Evolutionary conservation across 345 rosid genomes (phyloP).

Genomic region (Aquilaria malaccensis): DNA sequence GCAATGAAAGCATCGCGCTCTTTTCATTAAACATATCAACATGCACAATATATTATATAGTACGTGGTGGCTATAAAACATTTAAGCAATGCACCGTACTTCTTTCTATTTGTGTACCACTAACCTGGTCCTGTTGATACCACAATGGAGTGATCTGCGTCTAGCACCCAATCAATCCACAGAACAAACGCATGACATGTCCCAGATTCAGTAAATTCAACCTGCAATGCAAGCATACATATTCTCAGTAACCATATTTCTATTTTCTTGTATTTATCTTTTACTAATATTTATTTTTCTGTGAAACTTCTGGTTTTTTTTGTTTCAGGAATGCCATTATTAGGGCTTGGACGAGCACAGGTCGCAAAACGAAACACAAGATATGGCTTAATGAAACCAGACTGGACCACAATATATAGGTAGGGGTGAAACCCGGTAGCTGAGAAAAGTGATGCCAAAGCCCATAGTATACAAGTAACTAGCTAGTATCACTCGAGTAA

Average conservation of each 20-base stretch:
- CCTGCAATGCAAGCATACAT: slow-evolving; percentile 27
- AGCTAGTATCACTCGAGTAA: no score
- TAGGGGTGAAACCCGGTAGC: no score
- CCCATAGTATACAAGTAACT: no score
- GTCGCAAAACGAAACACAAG: no score
- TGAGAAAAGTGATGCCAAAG: no score
- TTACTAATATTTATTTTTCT: not conserved
- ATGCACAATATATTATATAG: not conserved
- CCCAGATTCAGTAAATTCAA: slow-evolving; percentile 53
- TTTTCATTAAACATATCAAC: not conserved
- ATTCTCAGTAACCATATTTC: not conserved
- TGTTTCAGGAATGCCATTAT: no score
- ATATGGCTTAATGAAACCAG: no score
- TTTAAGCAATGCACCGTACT: no score
- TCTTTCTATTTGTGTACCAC: no score
- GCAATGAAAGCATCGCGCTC: not conserved
- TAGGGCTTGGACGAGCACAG: no score
- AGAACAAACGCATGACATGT: slow-evolving; percentile 79
- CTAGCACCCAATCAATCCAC: slow-evolving; percentile 96
- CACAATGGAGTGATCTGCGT: slow-evolving; percentile 38
- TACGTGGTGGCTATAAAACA: not conserved
- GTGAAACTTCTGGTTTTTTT: not conserved
- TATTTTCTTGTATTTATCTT: not conserved
- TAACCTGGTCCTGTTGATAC: slow-evolving; percentile 75
- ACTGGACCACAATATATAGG: no score